phyloP scores from a whole-genome alignment of 2,329 filamentous ascomycete genomes.

The Sarocladium strictum region DNA sequence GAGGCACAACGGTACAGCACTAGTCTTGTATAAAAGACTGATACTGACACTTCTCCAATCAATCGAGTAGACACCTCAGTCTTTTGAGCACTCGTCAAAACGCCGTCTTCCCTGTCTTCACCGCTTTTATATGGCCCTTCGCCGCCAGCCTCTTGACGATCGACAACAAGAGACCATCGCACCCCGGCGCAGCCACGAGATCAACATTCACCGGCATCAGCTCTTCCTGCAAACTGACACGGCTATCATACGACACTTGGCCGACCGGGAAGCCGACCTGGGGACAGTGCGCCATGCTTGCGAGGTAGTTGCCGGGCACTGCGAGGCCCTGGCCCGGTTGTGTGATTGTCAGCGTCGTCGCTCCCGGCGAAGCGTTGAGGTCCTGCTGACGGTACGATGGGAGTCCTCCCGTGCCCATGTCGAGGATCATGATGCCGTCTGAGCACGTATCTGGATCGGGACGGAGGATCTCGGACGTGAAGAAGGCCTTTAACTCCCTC shows the following conservation, averaged over 20 bases:
- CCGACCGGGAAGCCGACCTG: slow-evolving; percentile 37
- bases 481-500: slow-evolving; percentile 5
- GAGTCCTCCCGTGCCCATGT: slow-evolving; percentile 34
- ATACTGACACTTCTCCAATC: too few relatives aligned
- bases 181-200: slow-evolving; percentile 34
- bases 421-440: slow-evolving; percentile 33
- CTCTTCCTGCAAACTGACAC: slow-evolving; percentile 32
- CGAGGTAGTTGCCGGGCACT: slow-evolving; percentile 25
- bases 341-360: slow-evolving; percentile 25
- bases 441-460: slow-evolving; percentile 25
- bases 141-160: not conserved
- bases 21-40: too few relatives aligned
- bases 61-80: too few relatives aligned
- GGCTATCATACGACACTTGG: slow-evolving; percentile 31
- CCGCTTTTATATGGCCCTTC: not conserved
- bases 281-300: slow-evolving; percentile 23
- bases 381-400: slow-evolving; percentile 31
- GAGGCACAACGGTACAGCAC: too few relatives aligned
- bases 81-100: not conserved
- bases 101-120: not conserved
- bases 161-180: slow-evolving; percentile 20
- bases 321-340: slow-evolving; percentile 23
- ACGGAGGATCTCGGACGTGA: slow-evolving; percentile 1
- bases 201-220: slow-evolving; percentile 35
- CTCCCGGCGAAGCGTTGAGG: slow-evolving; percentile 22